A percentile compares a stretch with the other conserved stretches of the same genome.
Evolutionary conservation across 176 grass and related monocot genomes (phyloP).

Genomic region (Lolium perenne): DNA sequence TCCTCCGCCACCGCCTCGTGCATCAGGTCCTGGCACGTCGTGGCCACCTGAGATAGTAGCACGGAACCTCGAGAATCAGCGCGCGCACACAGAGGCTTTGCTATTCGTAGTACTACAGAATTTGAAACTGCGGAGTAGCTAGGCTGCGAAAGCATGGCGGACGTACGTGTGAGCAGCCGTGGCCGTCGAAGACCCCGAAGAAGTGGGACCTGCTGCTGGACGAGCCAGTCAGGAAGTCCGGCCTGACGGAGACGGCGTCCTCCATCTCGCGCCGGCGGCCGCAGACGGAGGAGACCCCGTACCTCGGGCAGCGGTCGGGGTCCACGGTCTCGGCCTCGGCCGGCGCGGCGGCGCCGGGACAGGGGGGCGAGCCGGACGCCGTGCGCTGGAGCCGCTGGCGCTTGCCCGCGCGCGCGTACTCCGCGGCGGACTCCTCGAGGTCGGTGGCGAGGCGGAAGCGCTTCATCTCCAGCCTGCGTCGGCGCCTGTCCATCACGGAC

Average conservation of each 20-base stretch:
- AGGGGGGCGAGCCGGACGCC: background rate
- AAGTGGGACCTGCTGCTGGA: constrained; percentile 59
- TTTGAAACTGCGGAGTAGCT: background rate
- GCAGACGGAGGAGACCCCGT: constrained; percentile 63
- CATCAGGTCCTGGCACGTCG: constrained; percentile 71
- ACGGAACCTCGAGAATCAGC: constrained; percentile 18
- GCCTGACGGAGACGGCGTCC: constrained; percentile 74
- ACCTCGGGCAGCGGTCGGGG: constrained; percentile 46
- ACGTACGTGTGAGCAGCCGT: constrained; percentile 89
- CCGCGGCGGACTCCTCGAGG: constrained; percentile 34
- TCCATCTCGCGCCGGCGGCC: constrained; percentile 91
- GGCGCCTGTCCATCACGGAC: constrained; percentile 57
- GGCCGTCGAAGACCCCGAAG: constrained; percentile 92
- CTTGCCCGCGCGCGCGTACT: constrained; percentile 41
- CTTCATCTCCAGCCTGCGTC: constrained; percentile 50
- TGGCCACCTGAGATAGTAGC: constrained; percentile 60
- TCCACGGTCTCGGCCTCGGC: too few relatives aligned
- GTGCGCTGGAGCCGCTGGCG: constrained; percentile 41
- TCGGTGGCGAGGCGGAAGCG: constrained; percentile 47
- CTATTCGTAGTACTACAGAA: background rate
- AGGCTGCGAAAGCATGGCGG: background rate
- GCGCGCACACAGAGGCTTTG: background rate
- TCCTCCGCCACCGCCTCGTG: constrained; percentile 74
- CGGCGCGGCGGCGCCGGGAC: background rate
- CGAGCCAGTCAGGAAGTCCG: constrained; percentile 52